A percentile compares a stretch with the other conserved stretches of the same genome.
phyloP scores from a whole-genome alignment of 495 filamentous ascomycete genomes.

The Annulohypoxylon bovei region DNA sequence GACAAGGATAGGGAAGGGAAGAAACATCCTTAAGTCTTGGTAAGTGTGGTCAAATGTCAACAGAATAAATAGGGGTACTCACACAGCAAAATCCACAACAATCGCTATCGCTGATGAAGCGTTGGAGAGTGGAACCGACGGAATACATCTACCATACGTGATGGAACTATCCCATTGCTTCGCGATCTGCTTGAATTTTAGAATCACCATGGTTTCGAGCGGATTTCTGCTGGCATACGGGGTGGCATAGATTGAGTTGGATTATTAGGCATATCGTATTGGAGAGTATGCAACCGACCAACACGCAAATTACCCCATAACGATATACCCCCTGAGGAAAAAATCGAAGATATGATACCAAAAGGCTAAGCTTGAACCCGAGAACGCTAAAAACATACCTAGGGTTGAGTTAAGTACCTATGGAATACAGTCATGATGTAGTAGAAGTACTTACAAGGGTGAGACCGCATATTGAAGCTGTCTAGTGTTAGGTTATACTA shows the following conservation, averaged over 20 bases:
- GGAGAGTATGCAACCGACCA: slow-evolving; percentile 48
- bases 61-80: slow-evolving; percentile 20
- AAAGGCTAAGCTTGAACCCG: slow-evolving; percentile 63
- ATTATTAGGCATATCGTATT: slow-evolving; percentile 50
- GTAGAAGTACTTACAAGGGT: slow-evolving; percentile 22
- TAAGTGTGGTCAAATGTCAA: background rate
- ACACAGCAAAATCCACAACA: slow-evolving; percentile 60
- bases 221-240: slow-evolving; percentile 41
- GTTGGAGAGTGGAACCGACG: slow-evolving; percentile 56
- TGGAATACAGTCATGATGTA: background rate
- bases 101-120: slow-evolving; percentile 54
- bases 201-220: background rate
- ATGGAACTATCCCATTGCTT: slow-evolving; percentile 59
- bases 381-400: slow-evolving; percentile 58
- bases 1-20: slow-evolving; percentile 62
- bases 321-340: slow-evolving; percentile 55
- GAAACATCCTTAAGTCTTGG: slow-evolving; percentile 50
- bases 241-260: slow-evolving; percentile 58
- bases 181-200: slow-evolving; percentile 43
- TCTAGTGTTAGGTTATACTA: background rate
- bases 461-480: slow-evolving; percentile 25
- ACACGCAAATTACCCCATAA: slow-evolving; percentile 46
- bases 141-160: slow-evolving; percentile 52
- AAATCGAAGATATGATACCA: slow-evolving; percentile 62
- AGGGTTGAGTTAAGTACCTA: background rate